These are phyloP conservation scores for Afroboletus lepidellus DNA, from an alignment of 1,284 basidiomycete genomes.

Conservation along the genomic window DNA sequence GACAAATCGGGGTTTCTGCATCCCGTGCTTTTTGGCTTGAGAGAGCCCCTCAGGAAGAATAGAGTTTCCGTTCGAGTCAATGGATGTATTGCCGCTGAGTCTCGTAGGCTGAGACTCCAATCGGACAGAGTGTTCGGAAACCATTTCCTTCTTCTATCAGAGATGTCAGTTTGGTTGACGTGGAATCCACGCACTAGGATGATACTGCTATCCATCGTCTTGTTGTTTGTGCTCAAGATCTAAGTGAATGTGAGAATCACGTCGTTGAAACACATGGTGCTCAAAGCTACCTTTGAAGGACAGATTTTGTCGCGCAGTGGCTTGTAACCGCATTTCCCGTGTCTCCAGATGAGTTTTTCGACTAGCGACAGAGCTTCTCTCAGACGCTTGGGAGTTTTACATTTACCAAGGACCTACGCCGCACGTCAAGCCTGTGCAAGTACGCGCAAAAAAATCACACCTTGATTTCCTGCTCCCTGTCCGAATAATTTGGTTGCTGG, in stretches of 20 bases:
- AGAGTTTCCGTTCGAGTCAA: conserved; percentile 47
- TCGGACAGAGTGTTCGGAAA: conserved; percentile 63
- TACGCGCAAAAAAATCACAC: conserved; percentile 34
- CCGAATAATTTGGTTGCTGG: conserved; percentile 51
- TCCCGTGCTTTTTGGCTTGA: conserved; percentile 44
- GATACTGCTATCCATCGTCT: conserved; percentile 49
- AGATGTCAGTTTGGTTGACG: not conserved
- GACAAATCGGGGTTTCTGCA: conserved; percentile 71
- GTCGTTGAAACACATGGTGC: not conserved
- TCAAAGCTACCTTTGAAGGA: conserved; percentile 62
- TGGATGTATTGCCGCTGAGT: conserved; percentile 37
- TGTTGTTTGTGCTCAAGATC: conserved; percentile 35
- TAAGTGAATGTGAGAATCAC: conserved; percentile 5
- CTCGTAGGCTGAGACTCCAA: conserved; percentile 50
- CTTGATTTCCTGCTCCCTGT: conserved; percentile 73
- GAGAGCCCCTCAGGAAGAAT: conserved; percentile 44
- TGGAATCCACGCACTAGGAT: conserved; percentile 51
- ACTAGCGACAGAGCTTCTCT: conserved; percentile 53
- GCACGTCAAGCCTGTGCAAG: not conserved
- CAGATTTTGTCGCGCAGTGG: conserved; percentile 65
- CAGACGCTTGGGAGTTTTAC: conserved; percentile 74
- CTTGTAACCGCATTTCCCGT: conserved; percentile 70
- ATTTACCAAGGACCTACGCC: conserved; percentile 42
- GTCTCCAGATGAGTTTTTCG: conserved; percentile 64
- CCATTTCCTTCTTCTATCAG: conserved; percentile 53